Conservation (phyloP, 495 filamentous ascomycete species). For the Hypoxylon crocopeplum region DNA sequence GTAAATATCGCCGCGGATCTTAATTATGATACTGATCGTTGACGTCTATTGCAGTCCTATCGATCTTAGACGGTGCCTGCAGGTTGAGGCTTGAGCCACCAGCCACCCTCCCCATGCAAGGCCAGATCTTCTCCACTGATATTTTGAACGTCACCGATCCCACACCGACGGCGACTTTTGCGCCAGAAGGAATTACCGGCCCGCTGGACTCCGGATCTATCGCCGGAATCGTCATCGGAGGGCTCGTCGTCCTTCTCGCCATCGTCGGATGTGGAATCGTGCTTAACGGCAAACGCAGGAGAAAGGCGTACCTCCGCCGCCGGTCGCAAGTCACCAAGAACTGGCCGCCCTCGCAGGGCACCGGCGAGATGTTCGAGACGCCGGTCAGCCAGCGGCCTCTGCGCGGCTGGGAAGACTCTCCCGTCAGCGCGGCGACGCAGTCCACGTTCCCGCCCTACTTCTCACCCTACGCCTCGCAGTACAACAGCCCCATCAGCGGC, state of each 20-base stretch:
- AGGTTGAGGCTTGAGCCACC: constrained; percentile 47
- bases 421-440: constrained; percentile 50
- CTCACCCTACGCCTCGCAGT: constrained; percentile 54
- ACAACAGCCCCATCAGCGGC: constrained; percentile 55
- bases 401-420: constrained; percentile 56
- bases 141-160: constrained; percentile 52
- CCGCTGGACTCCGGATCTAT: constrained; percentile 57
- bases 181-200: constrained; percentile 39
- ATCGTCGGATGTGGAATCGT: constrained; percentile 54
- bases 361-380: constrained; percentile 54
- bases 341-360: constrained; percentile 46
- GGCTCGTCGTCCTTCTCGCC: constrained; percentile 52
- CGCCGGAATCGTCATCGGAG: constrained; percentile 60
- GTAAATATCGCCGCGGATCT: constrained; percentile 22
- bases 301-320: constrained; percentile 50
- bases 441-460: constrained; percentile 53
- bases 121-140: constrained; percentile 55
- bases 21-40: constrained; percentile 8
- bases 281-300: constrained; percentile 55
- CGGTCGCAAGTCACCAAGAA: constrained; percentile 46
- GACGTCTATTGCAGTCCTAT: constrained; percentile 39
- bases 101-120: constrained; percentile 50
- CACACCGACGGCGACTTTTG: constrained; percentile 34
- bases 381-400: constrained; percentile 55
- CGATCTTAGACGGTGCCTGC: constrained; percentile 56